Base-by-base conservation (phyloP, 352 stramenopile species). In the Globisporangium alternatum region DNA sequence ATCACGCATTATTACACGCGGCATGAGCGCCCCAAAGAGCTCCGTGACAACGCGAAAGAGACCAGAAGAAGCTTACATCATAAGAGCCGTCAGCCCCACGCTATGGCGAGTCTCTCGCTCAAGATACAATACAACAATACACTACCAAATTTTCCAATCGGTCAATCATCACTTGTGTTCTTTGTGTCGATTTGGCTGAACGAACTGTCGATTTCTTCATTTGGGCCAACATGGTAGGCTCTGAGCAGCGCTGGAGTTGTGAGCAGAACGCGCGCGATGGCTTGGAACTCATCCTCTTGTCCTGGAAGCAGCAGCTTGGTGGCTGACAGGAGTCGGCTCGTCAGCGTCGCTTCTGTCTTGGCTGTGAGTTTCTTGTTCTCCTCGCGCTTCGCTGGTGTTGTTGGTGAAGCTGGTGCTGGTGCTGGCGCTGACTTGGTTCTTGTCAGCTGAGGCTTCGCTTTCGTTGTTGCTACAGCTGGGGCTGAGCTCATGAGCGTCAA, bases 211-310 rank as follows among this genome's bases (percentile, higher is more conserved):
- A 60, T 45, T 13, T 79, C 66, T 47, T 76, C 71, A 41, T 81
- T 68, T 0, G 74, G 69, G 13, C 44, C 10, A 28, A 55, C 39
- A 21, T 60, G 44, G 30, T 54, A 68, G 12, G 35, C 10, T 12
- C 21, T 9, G 0, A 60, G 56, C 3, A 28, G 10, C 7, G 41
- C 63, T 33, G 63, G 41, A 2, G 52, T 21, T 10, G 33, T 19
- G 3, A 80, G 74, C 12, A 87, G 43, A 37, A 69, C 66, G 0
- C 70, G 68, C 3, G 70, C 74, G 2, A 87, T 71, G 19, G 66
- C 67, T 37, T 72, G 63, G 54, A 85, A 87, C n/a, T 78, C 69
- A 1, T 49, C 48, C 51, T 88, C 76, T 56, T 78, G 62, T 0
- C 56, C 64, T 31, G 48, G 31, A 45, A 43, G 30, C 41, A 64